phyloP scores from a whole-genome alignment of 306 rosid species.

The Vigna trinervia region DNA sequence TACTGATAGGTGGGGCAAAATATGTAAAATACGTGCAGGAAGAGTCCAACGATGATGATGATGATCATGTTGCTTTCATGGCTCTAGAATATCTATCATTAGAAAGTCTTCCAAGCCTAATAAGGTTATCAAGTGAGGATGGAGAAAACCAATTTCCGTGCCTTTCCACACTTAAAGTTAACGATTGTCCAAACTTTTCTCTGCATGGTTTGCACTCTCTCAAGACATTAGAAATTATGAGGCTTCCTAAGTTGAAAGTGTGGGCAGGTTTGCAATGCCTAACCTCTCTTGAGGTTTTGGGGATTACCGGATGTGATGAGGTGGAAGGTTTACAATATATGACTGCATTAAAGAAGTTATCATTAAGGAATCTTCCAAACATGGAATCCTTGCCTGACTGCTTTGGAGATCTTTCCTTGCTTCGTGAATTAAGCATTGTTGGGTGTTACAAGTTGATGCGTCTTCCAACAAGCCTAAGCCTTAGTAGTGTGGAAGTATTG shows the following conservation, averaged over 20 bases:
- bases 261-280: neutral
- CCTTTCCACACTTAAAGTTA: neutral
- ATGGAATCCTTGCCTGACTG: conserved; percentile 28
- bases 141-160: neutral
- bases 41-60: neutral
- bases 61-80: neutral
- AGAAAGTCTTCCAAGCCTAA: neutral
- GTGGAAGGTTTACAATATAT: conserved; percentile 39
- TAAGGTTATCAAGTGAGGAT: neutral
- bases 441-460: neutral
- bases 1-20: neutral
- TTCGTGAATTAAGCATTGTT: neutral
- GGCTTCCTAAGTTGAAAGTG: neutral
- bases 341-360: neutral
- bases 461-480: conserved; percentile 32
- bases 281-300: neutral
- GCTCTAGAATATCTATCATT: neutral
- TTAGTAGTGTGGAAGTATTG: neutral
- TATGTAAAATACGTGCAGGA: neutral
- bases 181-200: too few relatives aligned
- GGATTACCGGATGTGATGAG: neutral
- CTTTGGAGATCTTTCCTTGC: conserved; percentile 34
- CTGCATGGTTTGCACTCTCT: too few relatives aligned
- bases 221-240: too few relatives aligned
- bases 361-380: neutral